Base-by-base conservation (phyloP, 2,329 filamentous ascomycete species). In the Epichloe elymi region DNA sequence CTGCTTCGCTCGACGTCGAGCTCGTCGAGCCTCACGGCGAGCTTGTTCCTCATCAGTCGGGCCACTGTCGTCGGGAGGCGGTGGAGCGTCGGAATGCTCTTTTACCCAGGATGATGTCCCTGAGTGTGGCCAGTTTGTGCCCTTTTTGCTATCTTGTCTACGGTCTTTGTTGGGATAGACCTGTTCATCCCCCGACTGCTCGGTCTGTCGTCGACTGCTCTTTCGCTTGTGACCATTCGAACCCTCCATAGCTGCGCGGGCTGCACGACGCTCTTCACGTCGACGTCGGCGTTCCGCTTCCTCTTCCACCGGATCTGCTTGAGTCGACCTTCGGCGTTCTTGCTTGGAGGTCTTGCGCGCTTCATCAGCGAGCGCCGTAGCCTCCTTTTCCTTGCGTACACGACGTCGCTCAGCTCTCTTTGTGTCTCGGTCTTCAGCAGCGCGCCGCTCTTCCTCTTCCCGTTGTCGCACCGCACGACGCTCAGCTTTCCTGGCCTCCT, bases 51-150 rank as follows among this genome's bases (percentile, higher is more conserved):
- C 72, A 10, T 74, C 71, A 3, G 61, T 53, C 11, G 52, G 61
- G 15, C 64, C 66, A 43, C 58, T 57, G 39, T 68, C 67, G 0
- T 72, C 70, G 1, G 76, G 78, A 2, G 79, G 79, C 3, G 79
- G 78, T 2, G 77, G 77, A 3, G 78, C 79, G 57, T 82, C 80
- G 2, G 75, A 78, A 57, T 81, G 74, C 12, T 83, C 79, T 63
- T 82, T 82, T 4, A 83, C 79, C 80, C 80, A 83, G 0, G 78
- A 82, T 8, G 76, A 79, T 0, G 79, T 83, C 26, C 80, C 79
- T 6, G 76, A 81, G 60, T 82, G 76, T 17, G 80, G 79, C 80
- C 80, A 83, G 10, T 68, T 69, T 8, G 71, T 55, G 7, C 53
- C 57, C 36, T 67, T 56, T 56, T 64, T 69, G 47, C 61, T 67